Base-by-base conservation (phyloP, 352 stramenopile species). In the Phytopythium aichiense region DNA sequence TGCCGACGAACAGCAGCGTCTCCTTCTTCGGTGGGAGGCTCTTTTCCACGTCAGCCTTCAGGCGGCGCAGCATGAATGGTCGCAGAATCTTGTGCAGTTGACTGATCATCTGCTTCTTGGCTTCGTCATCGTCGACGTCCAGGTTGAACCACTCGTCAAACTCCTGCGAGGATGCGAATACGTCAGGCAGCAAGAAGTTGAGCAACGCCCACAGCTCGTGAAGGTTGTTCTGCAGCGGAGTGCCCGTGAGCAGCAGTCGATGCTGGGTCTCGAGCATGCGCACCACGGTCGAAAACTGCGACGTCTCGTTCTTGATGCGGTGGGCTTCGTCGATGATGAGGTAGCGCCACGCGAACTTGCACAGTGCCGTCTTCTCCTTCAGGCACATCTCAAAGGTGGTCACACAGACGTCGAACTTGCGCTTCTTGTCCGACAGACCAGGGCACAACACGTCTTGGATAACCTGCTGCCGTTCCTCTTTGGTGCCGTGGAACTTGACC, bases 41-140 rank as follows among this genome's bases (percentile, higher is more conserved):
- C 68, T 99, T 99, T 67, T 99, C 98, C 5, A 99, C 98, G 76
- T 99, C 97, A 51, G 98, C 97, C 72, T 99, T 99, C 4, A 99
- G 72, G 58, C 98, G 83, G 59, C 98, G 89, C 46, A 99, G 72
- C 78, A 99, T 98, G 76, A 98, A 99, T 1, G 96, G 96, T 46
- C 94, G 79, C 49, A 95, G 66, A 51, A 95, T 95, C 60, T 92
- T 91, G 71, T 95, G 87, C 48, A 95, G 60, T 65, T 95, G 87
- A 7, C 79, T 85, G 42, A 95, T 95, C 85, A 95, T 93, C 54
- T 93, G 84, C 64, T 95, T 94, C 69, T 95, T 95, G 5, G 87
- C 87, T 75, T 95, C 84, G 23, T 95, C 87, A 45, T 95, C 87
- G 49, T 92, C 87, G 12, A 92, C 84, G 49, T 95, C 87, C 16